Percentiles rank a stretch among this genome's conserved stretches.
These are phyloP conservation scores for Chlorella sp. DNA, from an alignment of 139 green algal genomes.

Conservation along the genomic window DNA sequence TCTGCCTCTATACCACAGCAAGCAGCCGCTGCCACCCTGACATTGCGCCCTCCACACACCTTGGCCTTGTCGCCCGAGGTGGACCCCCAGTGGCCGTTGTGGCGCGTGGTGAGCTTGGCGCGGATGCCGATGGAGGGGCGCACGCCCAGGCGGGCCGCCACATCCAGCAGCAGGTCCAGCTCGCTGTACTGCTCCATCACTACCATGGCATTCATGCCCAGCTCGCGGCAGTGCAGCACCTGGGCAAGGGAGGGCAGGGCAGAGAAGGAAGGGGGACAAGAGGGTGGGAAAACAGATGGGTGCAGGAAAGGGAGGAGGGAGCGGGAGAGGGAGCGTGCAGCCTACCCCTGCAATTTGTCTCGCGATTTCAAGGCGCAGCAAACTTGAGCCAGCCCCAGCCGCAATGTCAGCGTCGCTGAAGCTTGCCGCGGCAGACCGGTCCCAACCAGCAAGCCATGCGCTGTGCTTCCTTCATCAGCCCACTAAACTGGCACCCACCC, in stretches of 20 bases:
- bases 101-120: conserved; percentile 66
- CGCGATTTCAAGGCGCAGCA: too few species aligned
- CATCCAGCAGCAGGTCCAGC: conserved; percentile 45
- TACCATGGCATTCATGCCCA: conserved; percentile 68
- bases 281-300: not conserved
- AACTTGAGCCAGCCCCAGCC: too few species aligned
- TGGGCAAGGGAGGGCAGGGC: not conserved
- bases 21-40: not conserved
- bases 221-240: conserved; percentile 56
- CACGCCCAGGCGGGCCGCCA: conserved; percentile 21
- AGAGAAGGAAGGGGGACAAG: not conserved
- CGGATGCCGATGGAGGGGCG: conserved; percentile 65
- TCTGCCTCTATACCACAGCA: too few species aligned
- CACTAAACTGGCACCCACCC: too few species aligned
- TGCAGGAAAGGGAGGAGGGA: not conserved
- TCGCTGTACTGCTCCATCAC: conserved; percentile 73
- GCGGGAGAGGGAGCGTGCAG: not conserved
- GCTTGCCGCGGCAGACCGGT: not conserved
- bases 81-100: conserved; percentile 73
- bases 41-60: not conserved
- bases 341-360: not conserved
- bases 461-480: not conserved
- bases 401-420: too few species aligned
- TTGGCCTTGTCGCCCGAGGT: conserved; percentile 62
- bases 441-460: not conserved